Conservation (phyloP, 495 filamentous ascomycete genomes). For the Podospora comata region DNA sequence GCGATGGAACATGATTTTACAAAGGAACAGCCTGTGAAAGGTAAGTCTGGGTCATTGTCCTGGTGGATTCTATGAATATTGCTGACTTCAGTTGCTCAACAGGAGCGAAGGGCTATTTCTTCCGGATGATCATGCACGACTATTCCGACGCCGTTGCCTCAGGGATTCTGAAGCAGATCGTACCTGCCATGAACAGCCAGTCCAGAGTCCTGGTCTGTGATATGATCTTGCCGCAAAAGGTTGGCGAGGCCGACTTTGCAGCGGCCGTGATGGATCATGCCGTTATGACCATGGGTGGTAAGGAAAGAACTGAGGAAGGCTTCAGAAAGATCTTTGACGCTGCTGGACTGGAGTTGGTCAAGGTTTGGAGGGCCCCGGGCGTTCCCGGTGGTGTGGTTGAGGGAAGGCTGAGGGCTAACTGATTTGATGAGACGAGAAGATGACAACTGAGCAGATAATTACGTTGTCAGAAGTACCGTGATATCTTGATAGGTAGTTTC, state of each 20-base stretch:
- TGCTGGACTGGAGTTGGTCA: conserved; percentile 32
- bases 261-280: conserved; percentile 28
- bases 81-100: neutral
- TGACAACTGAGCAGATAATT: too few species aligned
- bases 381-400: conserved; percentile 3
- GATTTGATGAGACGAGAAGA: neutral
- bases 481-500: neutral
- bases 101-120: conserved; percentile 39
- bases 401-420: neutral
- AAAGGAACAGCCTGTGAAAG: conserved; percentile 21
- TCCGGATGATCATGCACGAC: conserved; percentile 54
- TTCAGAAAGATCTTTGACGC: conserved; percentile 29
- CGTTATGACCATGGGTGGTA: conserved; percentile 32
- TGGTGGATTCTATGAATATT: neutral
- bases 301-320: conserved; percentile 33
- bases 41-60: conserved; percentile 11
- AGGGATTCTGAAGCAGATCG: conserved; percentile 44
- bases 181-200: conserved; percentile 35
- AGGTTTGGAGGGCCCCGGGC: conserved; percentile 23
- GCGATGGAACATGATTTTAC: conserved; percentile 22
- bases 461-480: neutral
- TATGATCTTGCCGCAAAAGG: conserved; percentile 29
- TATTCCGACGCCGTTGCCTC: conserved; percentile 40
- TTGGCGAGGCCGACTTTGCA: conserved; percentile 17
- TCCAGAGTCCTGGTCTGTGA: conserved; percentile 33